These are phyloP conservation scores for Russula emetica DNA, from an alignment of 768 basidiomycete genomes.

Conservation along the genomic window DNA sequence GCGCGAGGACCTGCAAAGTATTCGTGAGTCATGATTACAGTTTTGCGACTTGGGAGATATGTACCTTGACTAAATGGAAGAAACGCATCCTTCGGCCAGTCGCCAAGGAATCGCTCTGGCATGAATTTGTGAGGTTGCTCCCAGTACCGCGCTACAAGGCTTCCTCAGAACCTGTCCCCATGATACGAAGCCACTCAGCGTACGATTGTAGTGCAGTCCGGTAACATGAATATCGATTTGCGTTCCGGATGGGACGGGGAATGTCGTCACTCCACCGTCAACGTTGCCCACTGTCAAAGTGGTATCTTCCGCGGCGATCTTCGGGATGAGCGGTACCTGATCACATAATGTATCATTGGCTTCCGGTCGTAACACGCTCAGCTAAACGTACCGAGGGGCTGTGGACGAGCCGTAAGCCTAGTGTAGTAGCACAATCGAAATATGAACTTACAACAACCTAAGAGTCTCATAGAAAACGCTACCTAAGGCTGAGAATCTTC, in stretches of 20 bases:
- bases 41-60: background rate
- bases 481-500: background rate
- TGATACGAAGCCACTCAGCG: background rate
- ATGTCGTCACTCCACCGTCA: conserved; percentile 38
- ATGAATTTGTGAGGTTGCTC: conserved; percentile 47
- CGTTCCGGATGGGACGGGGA: conserved; percentile 45
- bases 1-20: conserved; percentile 15
- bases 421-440: background rate
- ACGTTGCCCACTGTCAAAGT: conserved; percentile 35
- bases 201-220: conserved; percentile 52
- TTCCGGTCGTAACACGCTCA: too few species aligned
- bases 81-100: conserved; percentile 36
- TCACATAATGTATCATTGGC: conserved; percentile 28
- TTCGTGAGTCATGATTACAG: background rate
- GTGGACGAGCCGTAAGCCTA: background rate
- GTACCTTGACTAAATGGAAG: conserved; percentile 33
- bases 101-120: conserved; percentile 36
- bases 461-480: conserved; percentile 51
- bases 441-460: conserved; percentile 37
- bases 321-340: conserved; percentile 45
- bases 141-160: conserved; percentile 51
- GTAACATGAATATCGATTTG: conserved; percentile 37
- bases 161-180: background rate
- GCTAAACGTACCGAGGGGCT: conserved; percentile 15
- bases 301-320: conserved; percentile 45